phyloP scores from a whole-genome alignment of 2,329 filamentous ascomycete species.

The Ophiostoma sp. region DNA sequence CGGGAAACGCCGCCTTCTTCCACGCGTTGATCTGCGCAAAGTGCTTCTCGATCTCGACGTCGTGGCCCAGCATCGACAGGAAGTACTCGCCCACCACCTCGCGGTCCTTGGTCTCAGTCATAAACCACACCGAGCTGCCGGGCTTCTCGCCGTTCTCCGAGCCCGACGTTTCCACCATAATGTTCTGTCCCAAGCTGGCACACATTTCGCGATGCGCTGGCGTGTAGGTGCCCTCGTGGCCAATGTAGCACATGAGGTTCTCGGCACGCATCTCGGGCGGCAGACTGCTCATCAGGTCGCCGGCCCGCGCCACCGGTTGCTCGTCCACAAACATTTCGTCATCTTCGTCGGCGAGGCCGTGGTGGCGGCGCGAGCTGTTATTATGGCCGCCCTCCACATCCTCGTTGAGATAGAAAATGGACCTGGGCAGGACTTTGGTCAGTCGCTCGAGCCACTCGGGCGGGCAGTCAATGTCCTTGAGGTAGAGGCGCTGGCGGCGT shows the following conservation, averaged over 20 bases:
- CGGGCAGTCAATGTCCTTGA: conserved; percentile 97
- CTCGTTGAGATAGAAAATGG: conserved; percentile 87
- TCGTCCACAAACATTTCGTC: conserved; percentile 42
- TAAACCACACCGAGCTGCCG: conserved; percentile 95
- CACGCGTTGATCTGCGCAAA: conserved; percentile 94
- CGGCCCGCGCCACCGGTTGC: conserved; percentile 62
- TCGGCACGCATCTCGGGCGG: conserved; percentile 83
- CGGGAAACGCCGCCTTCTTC: conserved; percentile 89
- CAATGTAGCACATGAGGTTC: conserved; percentile 97
- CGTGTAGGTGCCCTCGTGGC: conserved; percentile 95
- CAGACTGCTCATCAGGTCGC: conserved; percentile 92
- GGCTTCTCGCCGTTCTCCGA: conserved; percentile 68
- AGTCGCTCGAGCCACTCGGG: conserved; percentile 78
- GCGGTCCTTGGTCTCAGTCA: conserved; percentile 93
- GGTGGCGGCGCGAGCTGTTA: neutral
- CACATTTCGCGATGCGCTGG: conserved; percentile 97
- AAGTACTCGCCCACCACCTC: conserved; percentile 91
- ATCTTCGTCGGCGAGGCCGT: conserved; percentile 30
- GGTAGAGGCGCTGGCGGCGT: conserved; percentile 77
- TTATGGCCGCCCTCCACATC: conserved; percentile 48
- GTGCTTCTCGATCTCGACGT: conserved; percentile 94
- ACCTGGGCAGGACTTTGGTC: conserved; percentile 68
- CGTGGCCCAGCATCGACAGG: conserved; percentile 84
- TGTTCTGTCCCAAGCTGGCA: conserved; percentile 89
- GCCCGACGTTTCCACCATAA: conserved; percentile 90